These are phyloP conservation scores for Boletus reticuloceps DNA, from an alignment of 768 basidiomycete genomes.

Conservation along the genomic window DNA sequence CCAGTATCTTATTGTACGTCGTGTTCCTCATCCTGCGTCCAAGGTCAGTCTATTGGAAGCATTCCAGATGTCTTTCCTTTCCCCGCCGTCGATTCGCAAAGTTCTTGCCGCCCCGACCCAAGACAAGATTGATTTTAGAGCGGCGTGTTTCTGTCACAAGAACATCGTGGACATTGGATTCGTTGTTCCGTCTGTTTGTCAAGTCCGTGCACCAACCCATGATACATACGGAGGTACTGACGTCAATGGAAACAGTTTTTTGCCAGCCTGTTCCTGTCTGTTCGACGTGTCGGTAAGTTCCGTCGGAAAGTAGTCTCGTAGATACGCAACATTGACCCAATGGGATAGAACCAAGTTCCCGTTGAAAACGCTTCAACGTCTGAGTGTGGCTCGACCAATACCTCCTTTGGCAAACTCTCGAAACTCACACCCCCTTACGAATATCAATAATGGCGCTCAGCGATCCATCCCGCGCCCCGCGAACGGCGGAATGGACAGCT, in stretches of 20 bases:
- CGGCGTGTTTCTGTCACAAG: constrained; percentile 99
- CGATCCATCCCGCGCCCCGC: constrained; percentile 16
- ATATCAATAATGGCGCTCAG: constrained; percentile 30
- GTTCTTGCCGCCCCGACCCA: constrained; percentile 85
- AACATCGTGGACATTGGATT: constrained; percentile 95
- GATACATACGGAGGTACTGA: constrained; percentile 7
- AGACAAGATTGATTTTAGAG: constrained; percentile 94
- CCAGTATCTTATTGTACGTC: constrained; percentile 80
- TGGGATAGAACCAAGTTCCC: constrained; percentile 85
- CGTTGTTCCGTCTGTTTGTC: constrained; percentile 99
- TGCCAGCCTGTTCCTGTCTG: constrained; percentile 93
- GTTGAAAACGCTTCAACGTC: constrained; percentile 83
- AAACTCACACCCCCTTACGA: constrained; percentile 33
- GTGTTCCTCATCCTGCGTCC: not conserved
- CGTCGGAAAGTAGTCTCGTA: constrained; percentile 1
- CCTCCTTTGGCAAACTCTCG: constrained; percentile 28
- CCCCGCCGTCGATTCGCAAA: constrained; percentile 67
- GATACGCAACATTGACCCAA: not conserved
- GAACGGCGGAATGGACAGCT: constrained; percentile 20
- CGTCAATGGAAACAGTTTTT: constrained; percentile 58
- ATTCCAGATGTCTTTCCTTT: constrained; percentile 78
- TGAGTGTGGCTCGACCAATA: constrained; percentile 59
- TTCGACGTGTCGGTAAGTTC: constrained; percentile 83
- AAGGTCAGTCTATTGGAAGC: not conserved
- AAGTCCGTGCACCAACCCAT: constrained; percentile 51